Base-by-base conservation (phyloP, 2,329 filamentous ascomycete genomes). In the Chaetomium sp. region DNA sequence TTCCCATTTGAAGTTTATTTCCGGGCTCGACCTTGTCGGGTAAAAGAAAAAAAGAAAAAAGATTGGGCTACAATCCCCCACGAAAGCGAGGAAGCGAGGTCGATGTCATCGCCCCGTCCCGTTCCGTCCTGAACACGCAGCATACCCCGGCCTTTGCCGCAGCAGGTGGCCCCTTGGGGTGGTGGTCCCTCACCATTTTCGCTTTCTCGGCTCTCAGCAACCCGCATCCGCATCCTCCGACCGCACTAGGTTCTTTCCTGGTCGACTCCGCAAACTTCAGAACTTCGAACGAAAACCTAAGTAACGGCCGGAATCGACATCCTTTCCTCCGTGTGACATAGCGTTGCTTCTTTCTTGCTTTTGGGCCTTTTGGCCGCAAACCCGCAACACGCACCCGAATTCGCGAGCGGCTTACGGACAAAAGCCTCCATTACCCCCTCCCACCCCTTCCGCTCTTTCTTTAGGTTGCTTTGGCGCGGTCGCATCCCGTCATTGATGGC, bases 401-500 rank as follows among this genome's bases (percentile, higher is more conserved):
- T 27, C 19, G 19, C 19, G 19, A 27, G 19, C 19, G 19, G 19
- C 19, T 27, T 27, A 27, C 19, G 19, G 19, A 27, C 19, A 27
- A 27, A 27, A 27, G 19, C 19, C 3, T 32, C 48, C 32, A 34
- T 35, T 38, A 34, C 14, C 27, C 33, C 11, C 32, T 32, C 43
- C 42, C 27, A 35, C 32, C 46, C 40, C 27, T 19, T 32, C 47
- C 40, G 27, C 43, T 12, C 11, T 11, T 19, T 12, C 14, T 11
- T 34, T 44, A 11, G 41, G 11, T 33, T 40, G 52, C 48, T 53
- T 53, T 49, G 52, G 52, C 59, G 48, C 55, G 11, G 53, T 60
- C 62, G 59, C 59, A 59, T 55, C 44, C 35, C 41, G 34, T 56
- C 58, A 59, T 69, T 75, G 73, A 82, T 85, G 82, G 82, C 79